These are phyloP conservation scores for Xylaria bambusicola DNA, from an alignment of 495 filamentous ascomycete species.

Conservation along the genomic window DNA sequence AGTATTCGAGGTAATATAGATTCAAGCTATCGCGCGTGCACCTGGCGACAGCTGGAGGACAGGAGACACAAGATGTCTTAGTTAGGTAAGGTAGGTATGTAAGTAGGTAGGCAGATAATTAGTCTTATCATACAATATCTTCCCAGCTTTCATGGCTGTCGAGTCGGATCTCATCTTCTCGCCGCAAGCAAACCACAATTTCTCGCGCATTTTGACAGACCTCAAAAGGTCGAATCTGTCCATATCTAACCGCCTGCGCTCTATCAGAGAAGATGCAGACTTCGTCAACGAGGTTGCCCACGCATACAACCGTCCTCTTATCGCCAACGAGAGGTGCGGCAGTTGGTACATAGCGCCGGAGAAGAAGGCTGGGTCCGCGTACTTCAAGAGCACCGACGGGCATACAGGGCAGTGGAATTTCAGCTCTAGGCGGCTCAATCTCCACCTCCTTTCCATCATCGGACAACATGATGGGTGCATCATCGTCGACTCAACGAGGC, in stretches of 20 bases:
- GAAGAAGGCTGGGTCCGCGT: slow-evolving; percentile 68
- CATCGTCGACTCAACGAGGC: slow-evolving; percentile 91
- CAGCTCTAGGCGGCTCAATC: slow-evolving; percentile 78
- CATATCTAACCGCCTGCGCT: slow-evolving; percentile 74
- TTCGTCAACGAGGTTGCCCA: slow-evolving; percentile 62
- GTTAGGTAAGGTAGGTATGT: too few species aligned
- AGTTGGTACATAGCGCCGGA: slow-evolving; percentile 87
- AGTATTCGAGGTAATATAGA: too few species aligned
- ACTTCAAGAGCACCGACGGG: slow-evolving; percentile 98
- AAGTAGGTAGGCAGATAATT: too few species aligned
- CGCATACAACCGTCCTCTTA: slow-evolving; percentile 66
- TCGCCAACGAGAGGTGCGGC: slow-evolving; percentile 92
- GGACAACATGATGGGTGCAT: slow-evolving; percentile 73
- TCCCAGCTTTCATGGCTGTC: slow-evolving; percentile 25
- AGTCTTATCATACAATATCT: too few species aligned
- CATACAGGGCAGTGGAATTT: slow-evolving; percentile 90
- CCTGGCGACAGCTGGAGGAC: too few species aligned
- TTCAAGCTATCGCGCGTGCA: too few species aligned
- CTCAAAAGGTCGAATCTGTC: slow-evolving; percentile 76
- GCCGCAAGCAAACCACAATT: slow-evolving; percentile 53
- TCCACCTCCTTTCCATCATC: slow-evolving; percentile 70
- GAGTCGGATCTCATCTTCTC: slow-evolving; percentile 52
- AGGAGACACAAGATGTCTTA: too few species aligned
- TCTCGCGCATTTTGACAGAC: slow-evolving; percentile 54
- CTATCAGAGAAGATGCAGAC: slow-evolving; percentile 66